phyloP scores from a whole-genome alignment of 176 grass and related monocot genomes.

The Miscanthus lutarioriparius region DNA sequence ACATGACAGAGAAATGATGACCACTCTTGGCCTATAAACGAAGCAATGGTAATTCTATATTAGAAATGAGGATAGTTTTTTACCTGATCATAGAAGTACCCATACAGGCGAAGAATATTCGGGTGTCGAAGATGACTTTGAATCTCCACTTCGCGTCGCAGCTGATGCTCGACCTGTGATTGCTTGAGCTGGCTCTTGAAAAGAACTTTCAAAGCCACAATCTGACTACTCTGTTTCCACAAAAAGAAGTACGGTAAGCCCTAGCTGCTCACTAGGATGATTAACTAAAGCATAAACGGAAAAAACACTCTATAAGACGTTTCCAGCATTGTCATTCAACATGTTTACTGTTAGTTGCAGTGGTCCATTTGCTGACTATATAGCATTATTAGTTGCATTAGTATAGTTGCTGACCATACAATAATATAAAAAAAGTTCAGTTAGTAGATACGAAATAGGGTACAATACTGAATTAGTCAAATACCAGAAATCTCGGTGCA shows the following conservation, averaged over 20 bases:
- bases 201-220: constrained; percentile 93
- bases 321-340: neutral
- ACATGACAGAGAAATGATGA: constrained; percentile 26
- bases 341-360: neutral
- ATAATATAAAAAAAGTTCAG: no score
- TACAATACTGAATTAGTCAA: no score
- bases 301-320: neutral
- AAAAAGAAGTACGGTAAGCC: constrained; percentile 9
- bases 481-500: no score
- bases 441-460: no score
- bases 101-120: constrained; percentile 86
- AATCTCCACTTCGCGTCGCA: constrained; percentile 83
- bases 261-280: neutral
- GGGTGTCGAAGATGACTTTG: constrained; percentile 84
- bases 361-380: no score
- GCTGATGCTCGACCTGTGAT: constrained; percentile 89
- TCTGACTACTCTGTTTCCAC: constrained; percentile 68
- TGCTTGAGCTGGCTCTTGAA: constrained; percentile 96
- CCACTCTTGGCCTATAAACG: constrained; percentile 2
- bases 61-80: neutral
- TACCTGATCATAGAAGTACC: constrained; percentile 97
- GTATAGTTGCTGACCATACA: no score
- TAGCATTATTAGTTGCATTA: no score
- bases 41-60: neutral
- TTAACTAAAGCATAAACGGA: neutral